Evolutionary conservation across 2,329 filamentous ascomycete species (phyloP), one percentile per base, ranked within the genome.

Genomic region (Pseudocercospora cruenta): DNA sequence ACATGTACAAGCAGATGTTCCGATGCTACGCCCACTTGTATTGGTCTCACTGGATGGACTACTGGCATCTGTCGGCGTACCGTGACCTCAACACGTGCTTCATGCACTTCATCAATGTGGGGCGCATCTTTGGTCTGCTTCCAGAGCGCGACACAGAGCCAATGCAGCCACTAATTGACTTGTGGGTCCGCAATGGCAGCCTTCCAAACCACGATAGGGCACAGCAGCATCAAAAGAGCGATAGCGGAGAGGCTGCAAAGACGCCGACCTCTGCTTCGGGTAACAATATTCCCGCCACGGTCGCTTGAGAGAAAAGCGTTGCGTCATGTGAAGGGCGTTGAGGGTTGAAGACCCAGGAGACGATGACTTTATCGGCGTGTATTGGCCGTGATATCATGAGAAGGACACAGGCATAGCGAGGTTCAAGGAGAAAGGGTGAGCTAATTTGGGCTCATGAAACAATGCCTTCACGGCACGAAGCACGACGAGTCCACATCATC

Each of bases 111-210:
- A 78, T 84, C 74, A 84, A 84, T 67, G 83, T 84, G 57, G 95
- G 93, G 63, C 94, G 93, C 76, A 87, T 97, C 76, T 89, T 93
- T 67, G 80, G 80, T 14, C 74, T 98, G 82, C 87, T 98, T 68
- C 91, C 91, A 72, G 92, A 93, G 66, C 91, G 93, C 75, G 94
- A 97, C 80, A 87, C 96, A 74, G 94, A 97, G 84, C 94, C 94
- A 22, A 97, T 98, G 93, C 92, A 96, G 82, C 93, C 92, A 26
- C 82, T 98, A 72, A 92, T 98, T 72, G 93, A 97, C 75, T 86
- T 97, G 57, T 97, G 94, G 90, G 89, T 93, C 26, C 90, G 90
- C 69, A 94, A 94, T 76, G 93, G 94, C 66, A 91, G 94, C 26
- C 91, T 98, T 73, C 93, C 93, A 10, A 67, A 71, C 39, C 55